Evolutionary conservation across 352 stramenopile species (phyloP), one percentile per base, ranked within the genome.

Genomic region (Phytophthora sp.): DNA sequence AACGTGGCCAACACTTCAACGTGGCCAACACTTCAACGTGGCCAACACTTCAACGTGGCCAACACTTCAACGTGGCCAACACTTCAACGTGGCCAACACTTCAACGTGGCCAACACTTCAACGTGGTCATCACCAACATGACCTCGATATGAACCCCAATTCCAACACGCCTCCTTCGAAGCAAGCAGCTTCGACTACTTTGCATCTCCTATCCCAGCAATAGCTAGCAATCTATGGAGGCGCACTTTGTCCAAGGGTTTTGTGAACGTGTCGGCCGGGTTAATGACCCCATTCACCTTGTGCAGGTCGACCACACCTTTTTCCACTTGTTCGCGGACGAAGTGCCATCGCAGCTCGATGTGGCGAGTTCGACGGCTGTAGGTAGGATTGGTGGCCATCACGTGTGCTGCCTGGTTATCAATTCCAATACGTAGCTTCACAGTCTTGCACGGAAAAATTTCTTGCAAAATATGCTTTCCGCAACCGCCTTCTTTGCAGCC

Each of bases 331-430:
- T 50, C 30, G 18, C 49, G 13, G 11, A 33, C 49, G 36, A 21
- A 56, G 30, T 31, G 21, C 49, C 49, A 56, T 4, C 47, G 47
- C 16, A 42, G 11, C 18, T 42, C 47, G 23, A 42, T 41, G 16
- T 42, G 29, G 16, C n/a, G 47, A 41, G 47, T 55, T 13, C 47
- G 27, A 6, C 29, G 30, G 23, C 47, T 41, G 18, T 55, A 56
- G 4, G 49, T 56, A 16, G 21, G 31, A 31, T 45, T 56, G 2
- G 30, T 56, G 16, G 31, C 49, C 15, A 39, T 20, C 8, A 6
- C n/a, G n/a, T n/a, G n/a, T n/a, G n/a, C n/a, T n/a, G 9, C 21
- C 18, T 33, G 23, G 13, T 50, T 50, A 0, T 50, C 11, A 20
- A 50, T 50, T 30, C 42, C 42, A 18, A 50, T 30, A 3, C 21